Percentiles rank a stretch among this genome's conserved stretches.
Conservation (phyloP, 2,329 filamentous ascomycete species). For the Pezicula rhizophila region DNA sequence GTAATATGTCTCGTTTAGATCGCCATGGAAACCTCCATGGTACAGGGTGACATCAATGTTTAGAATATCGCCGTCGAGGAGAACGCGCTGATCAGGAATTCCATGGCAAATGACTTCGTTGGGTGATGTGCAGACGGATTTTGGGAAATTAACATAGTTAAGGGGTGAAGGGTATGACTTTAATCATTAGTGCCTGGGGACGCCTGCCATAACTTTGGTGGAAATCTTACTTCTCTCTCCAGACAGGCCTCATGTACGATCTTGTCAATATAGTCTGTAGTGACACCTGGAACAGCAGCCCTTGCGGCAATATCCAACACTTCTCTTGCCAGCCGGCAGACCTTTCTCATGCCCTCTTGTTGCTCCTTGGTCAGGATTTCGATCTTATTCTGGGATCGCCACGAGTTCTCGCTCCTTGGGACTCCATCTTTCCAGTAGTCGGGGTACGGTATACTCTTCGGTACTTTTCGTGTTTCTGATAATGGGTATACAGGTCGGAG, state of each 20-base stretch:
- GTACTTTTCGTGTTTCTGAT: conserved; percentile 65
- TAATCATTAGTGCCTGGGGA: conserved; percentile 11
- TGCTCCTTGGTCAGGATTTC: conserved; percentile 73
- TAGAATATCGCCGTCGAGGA: conserved; percentile 90
- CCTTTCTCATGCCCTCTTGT: conserved; percentile 83
- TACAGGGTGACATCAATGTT: conserved; percentile 96
- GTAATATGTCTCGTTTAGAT: conserved; percentile 98
- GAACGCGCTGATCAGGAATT: conserved; percentile 82
- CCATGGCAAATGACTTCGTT: conserved; percentile 99
- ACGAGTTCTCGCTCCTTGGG: conserved; percentile 51
- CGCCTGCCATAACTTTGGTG: background rate
- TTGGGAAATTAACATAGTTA: conserved; percentile 95
- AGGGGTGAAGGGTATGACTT: conserved; percentile 92
- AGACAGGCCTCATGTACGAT: conserved; percentile 92
- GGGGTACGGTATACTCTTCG: conserved; percentile 73
- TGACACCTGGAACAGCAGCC: conserved; percentile 81
- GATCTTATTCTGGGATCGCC: conserved; percentile 71
- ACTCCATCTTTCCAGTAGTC: conserved; percentile 87
- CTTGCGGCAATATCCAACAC: conserved; percentile 87
- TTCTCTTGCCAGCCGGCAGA: conserved; percentile 80
- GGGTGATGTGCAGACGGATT: conserved; percentile 91
- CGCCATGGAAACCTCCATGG: conserved; percentile 90
- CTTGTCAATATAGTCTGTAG: conserved; percentile 92
- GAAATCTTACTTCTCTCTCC: conserved; percentile 73
- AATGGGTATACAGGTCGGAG: conserved; percentile 85